These are phyloP conservation scores for Calocybe indica DNA, from an alignment of 768 basidiomycete species.

Conservation along the genomic window DNA sequence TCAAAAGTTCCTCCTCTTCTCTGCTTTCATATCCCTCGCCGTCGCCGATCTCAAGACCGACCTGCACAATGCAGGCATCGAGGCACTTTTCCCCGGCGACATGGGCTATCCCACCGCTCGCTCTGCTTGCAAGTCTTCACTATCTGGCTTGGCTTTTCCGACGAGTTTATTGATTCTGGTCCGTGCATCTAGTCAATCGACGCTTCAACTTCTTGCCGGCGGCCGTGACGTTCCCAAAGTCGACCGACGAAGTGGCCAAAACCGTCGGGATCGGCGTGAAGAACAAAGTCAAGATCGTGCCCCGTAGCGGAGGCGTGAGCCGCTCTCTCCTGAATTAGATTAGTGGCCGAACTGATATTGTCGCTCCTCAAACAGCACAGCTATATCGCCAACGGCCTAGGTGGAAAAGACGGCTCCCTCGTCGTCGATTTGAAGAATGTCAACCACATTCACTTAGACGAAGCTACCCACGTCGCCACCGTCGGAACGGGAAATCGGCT, in stretches of 20 bases:
- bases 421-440: slow-evolving; percentile 37
- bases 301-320: not conserved
- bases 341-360: not conserved
- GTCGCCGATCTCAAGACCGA: not conserved
- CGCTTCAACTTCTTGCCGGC: not conserved
- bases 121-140: not conserved
- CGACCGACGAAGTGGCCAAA: not conserved
- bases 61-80: slow-evolving; percentile 4
- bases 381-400: slow-evolving; percentile 38
- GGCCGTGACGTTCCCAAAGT: not conserved
- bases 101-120: not conserved
- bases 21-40: too few species aligned
- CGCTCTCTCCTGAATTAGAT: not conserved
- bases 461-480: slow-evolving; percentile 20
- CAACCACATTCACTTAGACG: slow-evolving; percentile 25
- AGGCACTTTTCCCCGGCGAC: not conserved
- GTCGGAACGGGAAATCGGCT: slow-evolving; percentile 11
- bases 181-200: not conserved
- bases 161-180: not conserved
- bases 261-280: not conserved
- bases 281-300: not conserved
- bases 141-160: not conserved
- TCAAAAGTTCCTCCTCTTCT: too few species aligned
- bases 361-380: slow-evolving; percentile 23
- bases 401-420: slow-evolving; percentile 32